phyloP scores from a whole-genome alignment of 129 eudicot genomes.

The Deinandra increscens region DNA sequence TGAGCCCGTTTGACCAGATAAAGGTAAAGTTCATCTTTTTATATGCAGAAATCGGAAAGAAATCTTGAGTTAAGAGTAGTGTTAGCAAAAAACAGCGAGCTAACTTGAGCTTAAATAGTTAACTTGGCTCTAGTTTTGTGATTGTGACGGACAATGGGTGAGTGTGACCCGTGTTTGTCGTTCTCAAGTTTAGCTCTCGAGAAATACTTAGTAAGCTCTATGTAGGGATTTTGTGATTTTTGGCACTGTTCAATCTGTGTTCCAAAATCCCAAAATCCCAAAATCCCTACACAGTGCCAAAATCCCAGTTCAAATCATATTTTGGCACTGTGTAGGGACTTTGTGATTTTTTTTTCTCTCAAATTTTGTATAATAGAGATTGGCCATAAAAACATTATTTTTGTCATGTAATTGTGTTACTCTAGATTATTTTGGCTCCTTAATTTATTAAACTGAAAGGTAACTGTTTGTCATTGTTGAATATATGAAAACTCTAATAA shows the following conservation, averaged over 20 bases:
- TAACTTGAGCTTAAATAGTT: background rate
- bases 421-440: background rate
- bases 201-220: too few species aligned
- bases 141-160: background rate
- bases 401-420: background rate
- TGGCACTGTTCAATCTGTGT: too few species aligned
- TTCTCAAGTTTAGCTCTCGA: background rate
- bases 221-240: too few species aligned
- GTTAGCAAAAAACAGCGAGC: too few species aligned
- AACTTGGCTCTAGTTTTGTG: background rate
- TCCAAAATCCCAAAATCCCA: too few species aligned
- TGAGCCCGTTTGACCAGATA: slow-evolving; percentile 67
- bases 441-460: slow-evolving; percentile 1
- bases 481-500: background rate
- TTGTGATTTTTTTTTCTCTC: background rate
- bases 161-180: background rate
- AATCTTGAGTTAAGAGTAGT: background rate
- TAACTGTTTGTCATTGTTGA: background rate
- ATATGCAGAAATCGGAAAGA: background rate
- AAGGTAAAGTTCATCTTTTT: slow-evolving; percentile 44
- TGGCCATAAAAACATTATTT: background rate
- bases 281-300: too few species aligned
- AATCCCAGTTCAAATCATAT: background rate
- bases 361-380: background rate
- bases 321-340: background rate